Conservation (phyloP, 208 protist species). For the Acanthamoeba healyi region DNA sequence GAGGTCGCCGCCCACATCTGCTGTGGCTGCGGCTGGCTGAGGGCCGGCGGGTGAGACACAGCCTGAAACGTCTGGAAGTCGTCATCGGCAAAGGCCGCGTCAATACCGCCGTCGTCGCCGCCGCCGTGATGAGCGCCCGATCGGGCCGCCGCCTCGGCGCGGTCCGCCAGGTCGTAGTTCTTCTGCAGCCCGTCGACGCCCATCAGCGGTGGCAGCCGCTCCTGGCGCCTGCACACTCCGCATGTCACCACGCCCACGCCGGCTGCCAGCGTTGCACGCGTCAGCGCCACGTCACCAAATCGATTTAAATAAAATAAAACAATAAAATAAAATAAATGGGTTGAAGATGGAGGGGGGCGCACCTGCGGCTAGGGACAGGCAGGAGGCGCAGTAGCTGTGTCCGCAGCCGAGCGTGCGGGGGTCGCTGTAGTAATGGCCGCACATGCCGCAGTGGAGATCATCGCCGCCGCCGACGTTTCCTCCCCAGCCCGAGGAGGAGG, state of each 20-base stretch:
- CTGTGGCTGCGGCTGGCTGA: background rate
- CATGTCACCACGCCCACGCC: background rate
- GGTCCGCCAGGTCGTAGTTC: slow-evolving; percentile 35
- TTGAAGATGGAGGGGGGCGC: background rate
- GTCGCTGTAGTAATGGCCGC: background rate
- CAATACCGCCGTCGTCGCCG: background rate
- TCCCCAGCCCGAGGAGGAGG: background rate
- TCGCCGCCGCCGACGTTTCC: background rate
- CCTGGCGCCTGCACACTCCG: background rate
- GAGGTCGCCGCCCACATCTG: background rate
- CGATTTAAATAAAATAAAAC: no score
- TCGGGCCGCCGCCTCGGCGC: background rate
- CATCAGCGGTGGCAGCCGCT: slow-evolving; percentile 17
- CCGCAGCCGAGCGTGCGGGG: slow-evolving; percentile 1
- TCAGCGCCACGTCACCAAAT: no score
- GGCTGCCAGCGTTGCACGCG: background rate
- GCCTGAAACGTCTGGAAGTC: slow-evolving; percentile 16
- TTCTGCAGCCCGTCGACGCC: slow-evolving; percentile 19
- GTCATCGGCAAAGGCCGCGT: background rate
- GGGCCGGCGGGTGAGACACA: background rate
- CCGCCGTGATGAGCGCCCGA: background rate
- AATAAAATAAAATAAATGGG: background rate
- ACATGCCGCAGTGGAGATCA: background rate
- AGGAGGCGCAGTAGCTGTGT: slow-evolving; percentile 5
- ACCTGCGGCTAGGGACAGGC: background rate